Percentiles rank a stretch among this genome's conserved stretches.
Evolutionary conservation across 306 rosid genomes (phyloP).

Genomic region (Vigna mungo): DNA sequence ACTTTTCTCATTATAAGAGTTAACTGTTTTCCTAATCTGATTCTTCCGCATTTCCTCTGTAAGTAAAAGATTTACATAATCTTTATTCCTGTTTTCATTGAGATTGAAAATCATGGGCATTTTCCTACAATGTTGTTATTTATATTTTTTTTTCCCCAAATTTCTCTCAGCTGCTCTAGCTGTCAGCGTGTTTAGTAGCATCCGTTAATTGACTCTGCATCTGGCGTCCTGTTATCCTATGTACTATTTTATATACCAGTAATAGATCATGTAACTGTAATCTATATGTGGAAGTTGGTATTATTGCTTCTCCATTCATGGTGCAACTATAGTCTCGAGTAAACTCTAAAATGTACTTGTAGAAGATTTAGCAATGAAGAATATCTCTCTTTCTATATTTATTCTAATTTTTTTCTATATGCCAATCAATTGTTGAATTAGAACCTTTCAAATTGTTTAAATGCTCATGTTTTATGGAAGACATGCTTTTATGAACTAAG

Average conservation of each 20-base stretch:
- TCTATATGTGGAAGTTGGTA: background rate
- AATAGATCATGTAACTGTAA: background rate
- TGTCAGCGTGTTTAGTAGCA: background rate
- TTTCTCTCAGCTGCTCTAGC: conserved; percentile 1
- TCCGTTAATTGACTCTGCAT: conserved; percentile 11
- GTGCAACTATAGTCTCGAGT: conserved; percentile 2
- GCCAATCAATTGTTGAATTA: conserved; percentile 15
- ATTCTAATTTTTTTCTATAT: background rate
- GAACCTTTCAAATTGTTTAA: conserved; percentile 15
- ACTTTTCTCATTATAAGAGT: background rate
- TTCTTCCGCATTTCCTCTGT: conserved; percentile 15
- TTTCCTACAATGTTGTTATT: background rate
- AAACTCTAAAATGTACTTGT: conserved; percentile 25
- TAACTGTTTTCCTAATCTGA: conserved; percentile 21
- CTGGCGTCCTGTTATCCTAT: background rate
- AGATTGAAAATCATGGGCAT: background rate
- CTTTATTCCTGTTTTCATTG: background rate
- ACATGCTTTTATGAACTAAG: background rate
- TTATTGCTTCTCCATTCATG: background rate
- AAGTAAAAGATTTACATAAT: conserved; percentile 2
- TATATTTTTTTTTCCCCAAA: conserved; percentile 19
- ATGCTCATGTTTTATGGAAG: conserved; percentile 14
- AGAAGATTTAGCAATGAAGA: conserved; percentile 13
- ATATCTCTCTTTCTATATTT: background rate
- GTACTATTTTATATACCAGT: background rate